These are phyloP conservation scores for Lactarius trivialis DNA, from an alignment of 768 basidiomycete species.

Conservation along the genomic window DNA sequence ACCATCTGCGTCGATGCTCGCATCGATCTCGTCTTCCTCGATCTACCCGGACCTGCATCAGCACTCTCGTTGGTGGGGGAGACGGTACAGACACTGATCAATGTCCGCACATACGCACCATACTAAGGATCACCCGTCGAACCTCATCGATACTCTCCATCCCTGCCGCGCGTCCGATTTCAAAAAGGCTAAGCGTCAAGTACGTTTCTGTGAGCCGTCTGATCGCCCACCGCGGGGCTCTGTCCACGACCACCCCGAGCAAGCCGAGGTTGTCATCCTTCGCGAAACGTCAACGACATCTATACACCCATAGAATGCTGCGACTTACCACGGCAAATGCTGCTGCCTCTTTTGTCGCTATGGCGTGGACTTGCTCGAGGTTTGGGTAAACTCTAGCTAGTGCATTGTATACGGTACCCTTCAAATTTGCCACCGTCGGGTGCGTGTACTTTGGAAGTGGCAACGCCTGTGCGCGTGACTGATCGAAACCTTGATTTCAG, in stretches of 20 bases:
- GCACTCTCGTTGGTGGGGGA: not conserved
- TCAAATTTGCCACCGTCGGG: constrained; percentile 44
- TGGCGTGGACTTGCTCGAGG: constrained; percentile 39
- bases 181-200: constrained; percentile 63
- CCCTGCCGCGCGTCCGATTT: constrained; percentile 55
- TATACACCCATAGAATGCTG: not conserved
- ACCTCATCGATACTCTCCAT: constrained; percentile 50
- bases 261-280: constrained; percentile 74
- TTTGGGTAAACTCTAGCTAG: constrained; percentile 65
- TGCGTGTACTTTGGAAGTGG: constrained; percentile 73
- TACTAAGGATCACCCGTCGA: constrained; percentile 54
- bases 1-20: constrained; percentile 56
- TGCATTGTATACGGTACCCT: constrained; percentile 63
- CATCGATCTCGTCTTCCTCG: constrained; percentile 61
- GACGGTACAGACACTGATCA: no score
- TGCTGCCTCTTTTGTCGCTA: constrained; percentile 50
- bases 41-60: constrained; percentile 42
- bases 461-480: constrained; percentile 29
- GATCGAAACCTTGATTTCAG: not conserved
- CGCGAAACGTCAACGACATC: not conserved
- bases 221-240: constrained; percentile 71
- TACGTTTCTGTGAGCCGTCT: constrained; percentile 80
- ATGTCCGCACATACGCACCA: constrained; percentile 44
- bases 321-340: constrained; percentile 46
- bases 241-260: constrained; percentile 55